Base-by-base conservation (phyloP, 2,329 filamentous ascomycete genomes). In the Cladosporium sp. region DNA sequence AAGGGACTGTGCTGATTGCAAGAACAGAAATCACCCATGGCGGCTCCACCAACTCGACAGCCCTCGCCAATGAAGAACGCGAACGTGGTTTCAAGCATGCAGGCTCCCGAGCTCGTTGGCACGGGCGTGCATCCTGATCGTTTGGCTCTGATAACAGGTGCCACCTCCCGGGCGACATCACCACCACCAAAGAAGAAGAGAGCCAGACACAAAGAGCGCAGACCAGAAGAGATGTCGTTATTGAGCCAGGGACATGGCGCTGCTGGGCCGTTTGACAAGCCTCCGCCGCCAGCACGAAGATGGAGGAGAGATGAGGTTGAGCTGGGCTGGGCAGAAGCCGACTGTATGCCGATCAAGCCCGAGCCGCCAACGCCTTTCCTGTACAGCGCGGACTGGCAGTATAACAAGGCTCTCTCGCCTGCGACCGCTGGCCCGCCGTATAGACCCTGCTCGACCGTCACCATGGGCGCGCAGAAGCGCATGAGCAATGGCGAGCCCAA, bases 401-500 rank as follows among this genome's bases (percentile, higher is more conserved):
- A 30, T 30, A 30, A 47, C 25, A 47, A 30, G n/a, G 15, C 43
- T 9, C 14, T 47, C 43, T 47, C 15, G 15, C 22, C 43, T 25
- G 43, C 43, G 22, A 47, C 25, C 12, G n/a, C 15, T 9, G 20
- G 28, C 7, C 43, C 43, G 17, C 28, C 25, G 15, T 30, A 28
- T 8, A 47, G 22, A 25, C 34, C 47, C 37, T 25, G 30, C 19
- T 30, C 28, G 19, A 37, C 47, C 17, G 14, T 51, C 54, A 42
- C 39, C 14, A 72, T 72, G 70, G 68, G 65, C 54, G 68, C 68
- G 43, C 64, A 62, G 5, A 70, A 70, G 63, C 65, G 68, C 30
- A 66, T 65, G 60, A 68, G 65, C 25, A 66, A 70, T 58, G 70
- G 70, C 62, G 69, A 71, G 59, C 60, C 66, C 28, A 71, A 72